Evolutionary conservation across 768 basidiomycete species (phyloP).

Genomic region (Macrolepiota dolichaula): DNA sequence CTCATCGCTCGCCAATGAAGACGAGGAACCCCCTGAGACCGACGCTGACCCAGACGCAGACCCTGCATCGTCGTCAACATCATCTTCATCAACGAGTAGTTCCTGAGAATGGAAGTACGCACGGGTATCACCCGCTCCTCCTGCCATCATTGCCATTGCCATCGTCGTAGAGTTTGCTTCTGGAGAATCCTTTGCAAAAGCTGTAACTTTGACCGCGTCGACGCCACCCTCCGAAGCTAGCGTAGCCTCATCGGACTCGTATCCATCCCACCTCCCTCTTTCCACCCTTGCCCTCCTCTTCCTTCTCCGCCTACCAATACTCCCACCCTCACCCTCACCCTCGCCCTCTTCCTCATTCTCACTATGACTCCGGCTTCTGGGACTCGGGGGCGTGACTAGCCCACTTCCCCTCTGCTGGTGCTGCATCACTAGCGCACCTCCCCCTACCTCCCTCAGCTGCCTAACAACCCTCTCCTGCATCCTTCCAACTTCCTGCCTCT

Average conservation of each 20-base stretch:
- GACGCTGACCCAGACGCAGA: not conserved
- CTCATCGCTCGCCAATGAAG: slow-evolving; percentile 19
- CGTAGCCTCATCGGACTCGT: no score
- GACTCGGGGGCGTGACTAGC: no score
- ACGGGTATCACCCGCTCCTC: not conserved
- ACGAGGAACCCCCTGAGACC: no score
- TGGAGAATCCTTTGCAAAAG: no score
- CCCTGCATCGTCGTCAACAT: slow-evolving; percentile 21
- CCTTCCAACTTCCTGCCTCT: slow-evolving; percentile 16
- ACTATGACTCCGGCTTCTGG: no score
- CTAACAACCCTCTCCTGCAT: slow-evolving; percentile 16
- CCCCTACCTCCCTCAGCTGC: slow-evolving; percentile 15
- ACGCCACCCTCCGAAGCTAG: no score
- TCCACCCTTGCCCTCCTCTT: not conserved
- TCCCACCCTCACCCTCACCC: slow-evolving; percentile 6
- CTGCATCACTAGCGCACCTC: no score
- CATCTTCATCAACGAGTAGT: slow-evolving; percentile 8
- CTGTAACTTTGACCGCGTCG: no score
- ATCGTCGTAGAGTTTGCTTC: not conserved
- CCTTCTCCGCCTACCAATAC: no score
- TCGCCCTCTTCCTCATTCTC: no score
- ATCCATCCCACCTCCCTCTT: no score
- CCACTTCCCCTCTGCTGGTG: no score
- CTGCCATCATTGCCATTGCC: not conserved
- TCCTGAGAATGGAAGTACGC: slow-evolving; percentile 8